Evolutionary conservation across 345 rosid genomes (phyloP).

Genomic region (Salix arbutifolia): DNA sequence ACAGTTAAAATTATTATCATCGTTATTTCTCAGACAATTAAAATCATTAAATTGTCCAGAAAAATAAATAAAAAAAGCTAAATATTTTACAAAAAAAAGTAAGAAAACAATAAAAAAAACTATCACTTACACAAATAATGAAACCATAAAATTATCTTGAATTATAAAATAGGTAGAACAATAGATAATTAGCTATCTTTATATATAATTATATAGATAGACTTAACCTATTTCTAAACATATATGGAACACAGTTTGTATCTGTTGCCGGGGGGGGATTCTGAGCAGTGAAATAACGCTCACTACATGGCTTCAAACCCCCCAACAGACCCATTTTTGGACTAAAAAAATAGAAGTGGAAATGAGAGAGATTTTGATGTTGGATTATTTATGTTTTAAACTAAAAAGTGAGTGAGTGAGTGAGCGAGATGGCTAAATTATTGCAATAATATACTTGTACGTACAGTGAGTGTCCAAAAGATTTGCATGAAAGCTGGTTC

Average conservation of each 20-base stretch:
- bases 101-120: too few relatives aligned
- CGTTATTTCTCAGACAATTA: too few relatives aligned
- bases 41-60: too few relatives aligned
- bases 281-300: not conserved
- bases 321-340: not conserved
- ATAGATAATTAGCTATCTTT: too few relatives aligned
- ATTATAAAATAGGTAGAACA: too few relatives aligned
- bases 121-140: too few relatives aligned
- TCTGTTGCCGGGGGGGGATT: too few relatives aligned
- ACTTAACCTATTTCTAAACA: not conserved
- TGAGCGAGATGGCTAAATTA: not conserved
- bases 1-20: too few relatives aligned
- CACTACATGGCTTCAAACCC: not conserved
- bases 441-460: not conserved
- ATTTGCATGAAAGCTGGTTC: conserved; percentile 50
- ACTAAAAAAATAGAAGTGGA: not conserved
- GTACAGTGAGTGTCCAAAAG: conserved; percentile 10
- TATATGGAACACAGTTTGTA: not conserved
- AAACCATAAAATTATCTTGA: too few relatives aligned
- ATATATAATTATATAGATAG: too few relatives aligned
- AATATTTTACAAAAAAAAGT: too few relatives aligned
- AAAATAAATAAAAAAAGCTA: too few relatives aligned
- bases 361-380: not conserved
- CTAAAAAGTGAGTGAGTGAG: not conserved
- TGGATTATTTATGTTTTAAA: not conserved